A percentile compares a stretch with the other conserved stretches of the same genome.
phyloP scores from a whole-genome alignment of 169 alveolate species.

The Plasmodium ovale region DNA sequence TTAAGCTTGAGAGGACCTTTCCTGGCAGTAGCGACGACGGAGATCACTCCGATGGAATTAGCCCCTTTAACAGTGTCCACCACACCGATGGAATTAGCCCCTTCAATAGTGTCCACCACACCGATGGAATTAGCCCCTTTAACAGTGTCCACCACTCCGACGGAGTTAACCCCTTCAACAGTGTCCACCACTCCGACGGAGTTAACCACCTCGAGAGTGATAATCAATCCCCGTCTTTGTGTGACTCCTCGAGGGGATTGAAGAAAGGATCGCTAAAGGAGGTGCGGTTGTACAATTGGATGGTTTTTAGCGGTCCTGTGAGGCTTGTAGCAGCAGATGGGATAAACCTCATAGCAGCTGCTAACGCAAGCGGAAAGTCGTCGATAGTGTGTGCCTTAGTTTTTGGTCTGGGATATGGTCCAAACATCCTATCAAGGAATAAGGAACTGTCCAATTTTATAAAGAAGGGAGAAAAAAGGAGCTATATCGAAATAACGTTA shows the following conservation, averaged over 20 bases:
- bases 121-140: no score
- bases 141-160: no score
- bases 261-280: slow-evolving; percentile 55
- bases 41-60: no score
- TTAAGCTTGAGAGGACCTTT: no score
- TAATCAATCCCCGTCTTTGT: no score
- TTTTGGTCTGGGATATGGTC: slow-evolving; percentile 81
- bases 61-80: no score
- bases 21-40: no score
- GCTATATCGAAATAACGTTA: slow-evolving; percentile 62
- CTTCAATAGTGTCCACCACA: no score
- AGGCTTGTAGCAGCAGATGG: slow-evolving; percentile 79
- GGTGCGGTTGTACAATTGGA: slow-evolving; percentile 82
- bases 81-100: no score
- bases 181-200: no score
- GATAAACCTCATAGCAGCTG: slow-evolving; percentile 84
- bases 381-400: slow-evolving; percentile 86
- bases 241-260: neutral
- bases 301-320: slow-evolving; percentile 86
- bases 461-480: slow-evolving; percentile 78
- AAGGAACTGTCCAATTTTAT: slow-evolving; percentile 78
- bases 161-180: no score
- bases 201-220: no score
- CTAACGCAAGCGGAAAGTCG: slow-evolving; percentile 84
- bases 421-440: slow-evolving; percentile 78